Base-by-base conservation (phyloP, 2,329 filamentous ascomycete genomes). In the Thermoascus crustaceus region DNA sequence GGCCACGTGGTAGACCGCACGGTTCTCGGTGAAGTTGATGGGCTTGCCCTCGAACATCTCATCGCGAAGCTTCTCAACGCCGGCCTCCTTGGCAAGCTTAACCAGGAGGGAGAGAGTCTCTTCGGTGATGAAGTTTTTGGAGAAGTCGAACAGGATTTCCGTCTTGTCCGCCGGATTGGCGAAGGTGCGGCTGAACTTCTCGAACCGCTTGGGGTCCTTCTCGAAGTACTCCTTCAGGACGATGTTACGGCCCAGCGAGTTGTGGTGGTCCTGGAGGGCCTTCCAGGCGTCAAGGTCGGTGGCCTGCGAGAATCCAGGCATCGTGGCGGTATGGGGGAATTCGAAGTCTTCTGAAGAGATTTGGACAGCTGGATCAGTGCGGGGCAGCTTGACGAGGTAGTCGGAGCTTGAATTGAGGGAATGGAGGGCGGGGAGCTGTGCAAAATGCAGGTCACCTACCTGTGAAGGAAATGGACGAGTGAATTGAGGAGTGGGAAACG, bases 21-120 rank as follows among this genome's bases (percentile, higher is more conserved):
- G 82, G 60, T 89, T 73, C 73, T 98, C 91, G 41, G 91, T 98
- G 70, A 95, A 95, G 77, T 98, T 98, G 74, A 98, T 96, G 76
- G 93, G 89, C 59, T 96, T 85, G 52, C 91, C 91, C 39, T 79
- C 80, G 68, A 98, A 98, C 88, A 98, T 94, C 58, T 81, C 80
- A 77, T 98, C 89, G 46, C 91, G 83, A 61, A 95, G 85, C 72
- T 93, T 76, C 72, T 94, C 88, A 24, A 98, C 66, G 49, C 82
- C 81, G 47, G 89, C 87, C 69, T 96, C 84, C 67, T 88, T 81
- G 45, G 91, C 91, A 18, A 98, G 79, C 71, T 94, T 81, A 53
- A 93, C 73, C 35, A 98, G 76, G 32, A 94, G 75, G 47, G 82
- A 73, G 34, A 96, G 72, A 4, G 89, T 96, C 68, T 96, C 88